phyloP scores from a whole-genome alignment of 306 rosid species.

The Mimosa bimucronata region DNA sequence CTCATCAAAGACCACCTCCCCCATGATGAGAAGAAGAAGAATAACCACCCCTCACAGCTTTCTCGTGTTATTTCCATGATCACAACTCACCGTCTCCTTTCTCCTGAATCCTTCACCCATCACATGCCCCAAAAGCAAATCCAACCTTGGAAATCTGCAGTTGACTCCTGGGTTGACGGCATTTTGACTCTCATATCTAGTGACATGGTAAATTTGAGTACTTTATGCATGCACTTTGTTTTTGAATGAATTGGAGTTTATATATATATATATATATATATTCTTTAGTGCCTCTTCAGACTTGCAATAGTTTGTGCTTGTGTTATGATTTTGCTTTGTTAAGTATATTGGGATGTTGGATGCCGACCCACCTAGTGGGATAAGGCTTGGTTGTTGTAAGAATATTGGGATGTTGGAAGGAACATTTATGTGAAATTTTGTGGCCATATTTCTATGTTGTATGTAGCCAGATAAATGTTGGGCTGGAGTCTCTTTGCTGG shows the following conservation, averaged over 20 bases:
- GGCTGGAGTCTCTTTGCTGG: constrained; percentile 85
- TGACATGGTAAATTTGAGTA: constrained; percentile 50
- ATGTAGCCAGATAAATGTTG: constrained; percentile 97
- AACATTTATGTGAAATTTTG: constrained; percentile 25
- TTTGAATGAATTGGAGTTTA: not conserved
- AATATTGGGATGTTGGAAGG: not conserved
- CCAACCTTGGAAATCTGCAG: constrained; percentile 65
- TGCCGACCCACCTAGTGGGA: no score
- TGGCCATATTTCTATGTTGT: constrained; percentile 33
- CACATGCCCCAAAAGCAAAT: constrained; percentile 43
- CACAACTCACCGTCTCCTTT: constrained; percentile 68
- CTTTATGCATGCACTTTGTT: not conserved
- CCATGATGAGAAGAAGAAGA: constrained; percentile 40
- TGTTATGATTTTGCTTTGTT: not conserved
- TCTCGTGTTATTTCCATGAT: constrained; percentile 53
- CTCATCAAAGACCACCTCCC: constrained; percentile 64
- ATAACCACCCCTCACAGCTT: constrained; percentile 50
- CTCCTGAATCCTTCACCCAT: constrained; percentile 47
- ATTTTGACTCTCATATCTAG: constrained; percentile 52
- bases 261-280: no score
- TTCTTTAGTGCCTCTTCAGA: not conserved
- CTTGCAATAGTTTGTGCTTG: not conserved
- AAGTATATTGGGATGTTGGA: no score
- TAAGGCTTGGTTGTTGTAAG: no score
- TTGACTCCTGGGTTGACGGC: constrained; percentile 72